phyloP scores from a whole-genome alignment of 768 basidiomycete species.

The Rhizopogon sp. region DNA sequence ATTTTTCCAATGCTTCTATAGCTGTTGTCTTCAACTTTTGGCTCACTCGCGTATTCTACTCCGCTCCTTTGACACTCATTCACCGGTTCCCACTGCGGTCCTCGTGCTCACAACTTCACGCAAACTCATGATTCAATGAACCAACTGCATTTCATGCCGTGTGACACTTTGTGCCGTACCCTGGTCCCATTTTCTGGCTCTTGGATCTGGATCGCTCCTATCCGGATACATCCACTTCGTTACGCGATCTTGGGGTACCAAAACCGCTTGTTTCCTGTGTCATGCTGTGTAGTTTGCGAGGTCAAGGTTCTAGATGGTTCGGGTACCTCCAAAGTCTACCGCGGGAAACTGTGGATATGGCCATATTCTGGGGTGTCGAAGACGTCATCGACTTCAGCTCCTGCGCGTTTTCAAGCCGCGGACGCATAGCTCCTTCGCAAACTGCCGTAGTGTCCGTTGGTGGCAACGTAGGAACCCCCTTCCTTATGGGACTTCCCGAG shows the following conservation, averaged over 20 bases:
- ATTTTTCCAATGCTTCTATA: constrained; percentile 1
- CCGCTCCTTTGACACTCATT: neutral
- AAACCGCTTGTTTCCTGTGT: neutral
- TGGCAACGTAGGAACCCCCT: neutral
- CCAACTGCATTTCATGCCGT: neutral
- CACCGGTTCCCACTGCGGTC: neutral
- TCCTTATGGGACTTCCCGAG: neutral
- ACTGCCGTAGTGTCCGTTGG: constrained; percentile 1
- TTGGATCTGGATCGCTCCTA: neutral
- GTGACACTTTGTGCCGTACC: neutral
- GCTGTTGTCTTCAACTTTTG: neutral
- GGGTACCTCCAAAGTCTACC: constrained; percentile 67
- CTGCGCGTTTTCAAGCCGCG: constrained; percentile 15
- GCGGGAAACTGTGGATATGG: constrained; percentile 45
- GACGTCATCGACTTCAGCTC: constrained; percentile 13
- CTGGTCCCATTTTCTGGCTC: neutral
- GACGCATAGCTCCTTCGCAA: constrained; percentile 6
- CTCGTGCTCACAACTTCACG: neutral
- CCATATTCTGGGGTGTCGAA: constrained; percentile 52
- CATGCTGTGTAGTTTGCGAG: constrained; percentile 37
- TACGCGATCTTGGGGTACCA: neutral
- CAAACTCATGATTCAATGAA: constrained; percentile 10
- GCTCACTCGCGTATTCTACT: constrained; percentile 4
- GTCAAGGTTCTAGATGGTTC: constrained; percentile 50
- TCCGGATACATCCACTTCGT: neutral